Evolutionary conservation across 2,329 filamentous ascomycete species (phyloP).

Genomic region (Fusarium annulatum): DNA sequence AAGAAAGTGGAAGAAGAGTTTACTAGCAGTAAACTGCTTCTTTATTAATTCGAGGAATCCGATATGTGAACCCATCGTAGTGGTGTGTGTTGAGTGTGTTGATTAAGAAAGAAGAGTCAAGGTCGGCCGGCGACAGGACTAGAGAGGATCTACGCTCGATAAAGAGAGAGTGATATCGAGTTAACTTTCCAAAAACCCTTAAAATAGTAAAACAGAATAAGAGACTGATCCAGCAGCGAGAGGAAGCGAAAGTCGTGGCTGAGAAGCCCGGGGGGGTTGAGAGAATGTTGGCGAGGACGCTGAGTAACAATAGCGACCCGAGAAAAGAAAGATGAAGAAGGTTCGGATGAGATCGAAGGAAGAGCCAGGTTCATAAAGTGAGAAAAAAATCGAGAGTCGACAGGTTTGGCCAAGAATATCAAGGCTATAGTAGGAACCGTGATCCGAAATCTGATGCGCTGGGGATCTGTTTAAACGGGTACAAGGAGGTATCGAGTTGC

Average conservation of each 20-base stretch:
- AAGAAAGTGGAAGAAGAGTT: conserved; percentile 81
- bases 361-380: conserved; percentile 38
- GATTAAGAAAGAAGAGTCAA: conserved; percentile 18
- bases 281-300: conserved; percentile 24
- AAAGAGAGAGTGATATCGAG: conserved; percentile 9
- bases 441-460: conserved; percentile 35
- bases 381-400: not conserved
- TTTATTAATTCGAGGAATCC: conserved; percentile 58
- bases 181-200: conserved; percentile 28
- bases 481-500: conserved; percentile 27
- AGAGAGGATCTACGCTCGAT: conserved; percentile 1
- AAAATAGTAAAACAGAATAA: conserved; percentile 45
- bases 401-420: conserved; percentile 2
- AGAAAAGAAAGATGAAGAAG: conserved; percentile 32
- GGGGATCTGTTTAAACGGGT: conserved; percentile 16
- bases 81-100: conserved; percentile 30
- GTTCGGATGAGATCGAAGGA: conserved; percentile 23
- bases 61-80: conserved; percentile 55
- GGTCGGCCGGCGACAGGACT: conserved; percentile 40
- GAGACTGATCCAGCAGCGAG: conserved; percentile 70
- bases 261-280: conserved; percentile 17
- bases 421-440: conserved; percentile 20
- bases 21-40: conserved; percentile 75
- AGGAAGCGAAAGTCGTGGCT: conserved; percentile 42
- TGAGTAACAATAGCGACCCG: conserved; percentile 39